These are phyloP conservation scores for Russula sp. DNA, from an alignment of 768 basidiomycete species.

Conservation along the genomic window DNA sequence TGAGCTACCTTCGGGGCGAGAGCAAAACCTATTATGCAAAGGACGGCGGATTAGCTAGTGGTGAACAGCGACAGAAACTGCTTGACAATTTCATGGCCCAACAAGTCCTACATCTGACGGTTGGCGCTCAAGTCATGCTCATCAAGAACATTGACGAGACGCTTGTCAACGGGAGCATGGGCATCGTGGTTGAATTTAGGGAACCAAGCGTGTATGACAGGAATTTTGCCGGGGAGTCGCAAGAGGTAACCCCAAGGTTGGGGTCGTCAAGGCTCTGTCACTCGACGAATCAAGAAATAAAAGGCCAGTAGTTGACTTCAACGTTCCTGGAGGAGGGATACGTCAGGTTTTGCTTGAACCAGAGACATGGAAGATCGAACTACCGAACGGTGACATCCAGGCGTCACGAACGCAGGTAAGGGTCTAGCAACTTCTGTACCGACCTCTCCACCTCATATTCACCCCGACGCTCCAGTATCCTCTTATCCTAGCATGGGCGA, in stretches of 20 bases:
- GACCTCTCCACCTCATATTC: not conserved
- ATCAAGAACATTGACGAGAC: conserved; percentile 91
- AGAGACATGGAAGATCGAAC: conserved; percentile 83
- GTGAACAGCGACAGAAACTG: conserved; percentile 65
- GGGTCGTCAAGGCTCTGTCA: conserved; percentile 13
- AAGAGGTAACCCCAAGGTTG: not conserved
- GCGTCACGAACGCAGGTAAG: conserved; percentile 75
- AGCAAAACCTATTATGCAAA: conserved; percentile 50
- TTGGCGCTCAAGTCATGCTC: conserved; percentile 90
- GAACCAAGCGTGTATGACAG: conserved; percentile 43
- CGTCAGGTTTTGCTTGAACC: conserved; percentile 58
- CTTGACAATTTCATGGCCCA: conserved; percentile 93
- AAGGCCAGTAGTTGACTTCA: conserved; percentile 79
- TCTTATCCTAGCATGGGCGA: conserved; percentile 91
- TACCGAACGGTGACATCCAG: conserved; percentile 83
- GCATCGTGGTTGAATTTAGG: conserved; percentile 72
- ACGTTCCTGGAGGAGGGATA: conserved; percentile 52
- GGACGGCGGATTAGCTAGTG: conserved; percentile 61
- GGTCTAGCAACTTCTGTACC: not conserved
- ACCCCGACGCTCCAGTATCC: conserved; percentile 55
- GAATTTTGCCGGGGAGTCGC: conserved; percentile 9
- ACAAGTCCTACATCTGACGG: conserved; percentile 58
- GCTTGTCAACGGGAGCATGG: conserved; percentile 94
- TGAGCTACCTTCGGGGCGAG: conserved; percentile 56
- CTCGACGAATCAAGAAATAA: conserved; percentile 29